A percentile compares a stretch with the other conserved stretches of the same genome.
Conservation (phyloP, 1,284 basidiomycete genomes). For the Termitomyces sp. region DNA sequence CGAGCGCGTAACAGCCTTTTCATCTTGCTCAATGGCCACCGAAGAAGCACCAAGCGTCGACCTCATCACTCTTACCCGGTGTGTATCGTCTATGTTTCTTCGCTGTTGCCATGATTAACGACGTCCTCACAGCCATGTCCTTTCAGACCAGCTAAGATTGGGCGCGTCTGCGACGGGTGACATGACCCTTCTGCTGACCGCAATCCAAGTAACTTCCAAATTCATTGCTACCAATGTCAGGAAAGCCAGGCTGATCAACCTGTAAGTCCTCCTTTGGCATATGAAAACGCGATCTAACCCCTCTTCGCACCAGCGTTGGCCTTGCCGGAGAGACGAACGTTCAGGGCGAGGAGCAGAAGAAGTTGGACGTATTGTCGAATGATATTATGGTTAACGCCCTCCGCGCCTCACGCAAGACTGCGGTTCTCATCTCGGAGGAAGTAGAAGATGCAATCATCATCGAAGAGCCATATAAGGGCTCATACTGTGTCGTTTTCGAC, state of each 20-base stretch:
- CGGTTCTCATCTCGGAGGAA: conserved; percentile 97
- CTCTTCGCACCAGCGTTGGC: conserved; percentile 62
- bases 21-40: conserved; percentile 35
- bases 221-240: conserved; percentile 99
- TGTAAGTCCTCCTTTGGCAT: conserved; percentile 51
- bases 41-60: conserved; percentile 80
- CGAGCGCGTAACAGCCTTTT: background rate
- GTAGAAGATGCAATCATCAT: conserved; percentile 91
- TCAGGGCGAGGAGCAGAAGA: conserved; percentile 99
- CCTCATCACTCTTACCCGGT: conserved; percentile 90
- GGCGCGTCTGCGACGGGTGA: conserved; percentile 86
- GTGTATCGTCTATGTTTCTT: conserved; percentile 17
- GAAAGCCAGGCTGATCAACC: conserved; percentile 94
- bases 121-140: conserved; percentile 62
- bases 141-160: conserved; percentile 76
- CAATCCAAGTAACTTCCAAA: conserved; percentile 93
- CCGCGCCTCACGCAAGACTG: conserved; percentile 89
- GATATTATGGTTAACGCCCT: conserved; percentile 99
- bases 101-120: background rate
- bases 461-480: conserved; percentile 72
- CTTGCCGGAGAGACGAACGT: conserved; percentile 95
- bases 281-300: conserved; percentile 2
- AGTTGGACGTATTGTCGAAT: conserved; percentile 95
- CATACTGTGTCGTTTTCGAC: conserved; percentile 98
- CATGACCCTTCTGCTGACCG: conserved; percentile 89